Conservation (phyloP, 345 rosid species). For the Eucalyptus melliodora region DNA sequence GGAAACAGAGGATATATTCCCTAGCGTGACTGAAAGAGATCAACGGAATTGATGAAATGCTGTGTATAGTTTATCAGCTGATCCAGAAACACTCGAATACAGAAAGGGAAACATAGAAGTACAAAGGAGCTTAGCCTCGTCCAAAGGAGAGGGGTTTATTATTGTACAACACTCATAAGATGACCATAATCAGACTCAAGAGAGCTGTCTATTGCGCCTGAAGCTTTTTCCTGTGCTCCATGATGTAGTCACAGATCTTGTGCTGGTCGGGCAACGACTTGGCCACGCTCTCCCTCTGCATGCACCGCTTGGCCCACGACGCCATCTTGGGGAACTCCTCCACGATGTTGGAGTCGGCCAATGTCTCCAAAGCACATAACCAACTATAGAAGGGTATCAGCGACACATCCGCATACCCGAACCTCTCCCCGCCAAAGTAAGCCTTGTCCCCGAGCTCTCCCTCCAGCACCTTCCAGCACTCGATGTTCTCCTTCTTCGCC, state of each 20-base stretch:
- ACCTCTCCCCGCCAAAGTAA: slow-evolving; percentile 1
- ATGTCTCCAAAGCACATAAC: neutral
- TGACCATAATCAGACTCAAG: neutral
- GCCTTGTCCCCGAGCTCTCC: slow-evolving; percentile 10
- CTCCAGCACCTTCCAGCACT: neutral
- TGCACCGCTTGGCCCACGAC: slow-evolving; percentile 10
- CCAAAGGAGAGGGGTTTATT: neutral
- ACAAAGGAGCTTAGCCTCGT: neutral
- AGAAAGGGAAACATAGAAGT: neutral
- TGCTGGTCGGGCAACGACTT: neutral
- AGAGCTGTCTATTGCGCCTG: neutral
- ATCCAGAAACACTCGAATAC: neutral
- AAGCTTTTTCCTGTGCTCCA: neutral
- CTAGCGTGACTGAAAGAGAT: neutral
- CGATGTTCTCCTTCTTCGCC: slow-evolving; percentile 2
- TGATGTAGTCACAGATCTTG: neutral
- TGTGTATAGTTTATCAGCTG: neutral
- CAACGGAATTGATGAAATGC: neutral
- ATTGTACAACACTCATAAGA: neutral
- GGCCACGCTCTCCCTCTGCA: slow-evolving; percentile 2
- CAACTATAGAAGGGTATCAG: slow-evolving; percentile 1
- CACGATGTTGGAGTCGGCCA: neutral
- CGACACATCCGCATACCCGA: slow-evolving; percentile 4
- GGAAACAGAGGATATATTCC: neutral
- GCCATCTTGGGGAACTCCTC: slow-evolving; percentile 5